Evolutionary conservation across 2,329 filamentous ascomycete genomes (phyloP), one percentile per base, ranked within the genome.

Genomic region (Sarocladium strictum): DNA sequence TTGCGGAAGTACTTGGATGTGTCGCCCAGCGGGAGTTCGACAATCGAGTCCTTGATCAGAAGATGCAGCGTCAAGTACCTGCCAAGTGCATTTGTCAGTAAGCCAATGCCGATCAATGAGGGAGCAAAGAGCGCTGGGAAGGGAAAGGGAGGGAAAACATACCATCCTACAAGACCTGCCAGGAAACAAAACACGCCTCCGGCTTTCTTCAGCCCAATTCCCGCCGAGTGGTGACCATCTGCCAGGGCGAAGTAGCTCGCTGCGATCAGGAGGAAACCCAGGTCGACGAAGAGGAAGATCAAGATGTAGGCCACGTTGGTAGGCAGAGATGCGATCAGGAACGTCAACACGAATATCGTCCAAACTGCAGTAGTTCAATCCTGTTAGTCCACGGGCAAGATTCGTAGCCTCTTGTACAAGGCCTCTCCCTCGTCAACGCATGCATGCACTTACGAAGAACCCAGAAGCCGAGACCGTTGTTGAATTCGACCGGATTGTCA

Each of bases 1-100:
- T 63, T 63, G 19, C 54, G 54, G 51, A 65, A 63, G 21, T 62
- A 65, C 3, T 58, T 47, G 11, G 62, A 61, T 0, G 62, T 64
- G 12, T 65, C 58, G 7, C 63, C 63, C 0, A 65, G 58, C 0
- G 63, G 63, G 1, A 64, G 37, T 32, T 64, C 61, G 3, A 61
- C 19, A 6, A 62, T 24, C 1, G 61, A 59, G 21, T 64, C 63
- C 23, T 61, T 61, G 14, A 64, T 54, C 5, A 65, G 17, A 19
- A 64, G 51, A 17, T 62, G 59, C 15, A 64, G 61, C 0, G 61
- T 63, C 2, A 65, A 47, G 19, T 65, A 64, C 63, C 63, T 64
- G 17, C 14, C 6, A 6, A 43, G 9, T 2, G 11, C 15, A 43
- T 3, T 23, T 3, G 27, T 41, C 14, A 56, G 52, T 27, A 54